Evolutionary conservation across 2,329 filamentous ascomycete genomes (phyloP), one percentile per base, ranked within the genome.

Genomic region (Dothistroma pini): DNA sequence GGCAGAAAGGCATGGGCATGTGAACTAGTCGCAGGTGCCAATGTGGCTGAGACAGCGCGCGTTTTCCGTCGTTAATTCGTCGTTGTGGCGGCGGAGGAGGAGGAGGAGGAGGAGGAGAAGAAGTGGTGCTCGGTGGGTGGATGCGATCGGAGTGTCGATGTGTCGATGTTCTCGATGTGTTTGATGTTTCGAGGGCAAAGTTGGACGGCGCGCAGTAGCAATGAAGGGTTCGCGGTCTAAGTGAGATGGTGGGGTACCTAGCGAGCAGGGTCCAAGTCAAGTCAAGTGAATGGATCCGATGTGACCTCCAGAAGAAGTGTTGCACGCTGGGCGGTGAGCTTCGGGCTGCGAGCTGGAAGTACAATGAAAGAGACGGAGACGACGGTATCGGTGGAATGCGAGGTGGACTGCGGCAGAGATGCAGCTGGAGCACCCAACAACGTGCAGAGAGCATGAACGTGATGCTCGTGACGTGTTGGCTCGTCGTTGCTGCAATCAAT

Each of bases 1-100:
- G 34, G 50, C 54, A 49, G 58, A 22, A 54, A 50, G 55, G 52
- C 60, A 62, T 62, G 56, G 49, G 51, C 59, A 62, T 62, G 56
- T 62, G 60, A 59, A 56, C 51, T 41, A 52, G 52, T 25, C 10
- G 48, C 44, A 48, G 25, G 22, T 56, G 54, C 51, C 51, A 14
- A 19, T 44, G 41, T 53, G 51, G 48, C 29, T 51, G 3, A 25
- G 48, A 25, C 48, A n/a, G 22, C 21, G 29, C 47, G 47, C 29
- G 29, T 29, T 4, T n/a, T 11, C 10, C 21, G 12, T 51, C 22
- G 48, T n/a, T n/a, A n/a, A 51, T 19, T 51, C 10, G 19, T 51
- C 10, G 48, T 51, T 19, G 48, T 1, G 48, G 48, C 21, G 48
- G 11, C 12, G 38, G 12, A 2, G 19, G 38, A 2, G 12, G 38